Evolutionary conservation across 495 filamentous ascomycete genomes (phyloP), one percentile per base, ranked within the genome.

Genomic region (Aspergillus kassunensis): DNA sequence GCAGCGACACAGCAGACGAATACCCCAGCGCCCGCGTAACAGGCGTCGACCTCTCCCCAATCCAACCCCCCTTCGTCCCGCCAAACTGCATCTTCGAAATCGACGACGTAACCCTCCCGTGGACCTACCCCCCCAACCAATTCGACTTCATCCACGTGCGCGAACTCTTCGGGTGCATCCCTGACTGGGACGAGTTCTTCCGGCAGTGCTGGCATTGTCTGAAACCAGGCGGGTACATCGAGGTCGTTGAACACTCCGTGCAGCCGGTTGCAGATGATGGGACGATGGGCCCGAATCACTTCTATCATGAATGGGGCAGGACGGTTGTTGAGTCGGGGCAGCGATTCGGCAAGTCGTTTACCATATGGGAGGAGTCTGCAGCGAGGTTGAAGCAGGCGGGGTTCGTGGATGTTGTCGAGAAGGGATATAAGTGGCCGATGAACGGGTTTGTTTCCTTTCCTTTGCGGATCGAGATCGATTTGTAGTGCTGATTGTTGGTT

Each of bases 111-210:
- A 71, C 73, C 23, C 68, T 67, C n/a, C 70, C 67, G 12, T 87
- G 81, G 84, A 72, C 74, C 4, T 83, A 77, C 62, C 49, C 63
- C 15, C 49, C 64, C 1, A 64, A 80, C 42, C 57, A 63, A 42
- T 87, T 87, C 60, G 86, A 88, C 68, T 84, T 82, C 51, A 78
- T 89, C 48, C 84, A 89, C 63, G 67, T 80, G 0, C 80, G 84
- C 20, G 71, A 71, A 16, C 59, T 88, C 33, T 75, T 76, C 50
- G 81, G 80, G 23, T 74, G 71, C 31, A 80, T 89, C 47, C 75
- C 61, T 10, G 78, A 87, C 63, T 88, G 84, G 83, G 60, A 72
- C 12, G 68, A 59, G 16, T 73, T 75, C 49, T 68, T 71, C 46
- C 53, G 53, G 43, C 59, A 73, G 54, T 65, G 58, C 23, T 63